phyloP scores from a whole-genome alignment of 495 filamentous ascomycete species.

The Neurospora pannonica region DNA sequence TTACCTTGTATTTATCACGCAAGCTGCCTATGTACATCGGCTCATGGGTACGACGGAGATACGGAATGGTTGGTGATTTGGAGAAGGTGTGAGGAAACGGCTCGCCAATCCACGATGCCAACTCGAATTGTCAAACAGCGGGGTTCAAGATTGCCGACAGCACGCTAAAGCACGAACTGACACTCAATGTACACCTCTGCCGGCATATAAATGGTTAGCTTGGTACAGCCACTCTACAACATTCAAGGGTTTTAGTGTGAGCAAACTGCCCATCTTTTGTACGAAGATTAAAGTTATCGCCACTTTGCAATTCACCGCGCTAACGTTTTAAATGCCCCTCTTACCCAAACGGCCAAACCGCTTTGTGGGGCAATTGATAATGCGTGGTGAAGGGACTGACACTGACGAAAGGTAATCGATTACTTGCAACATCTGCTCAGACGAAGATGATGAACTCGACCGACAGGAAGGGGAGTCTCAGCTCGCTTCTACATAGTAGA shows the following conservation, averaged over 20 bases:
- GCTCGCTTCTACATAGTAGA: background rate
- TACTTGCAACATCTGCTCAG: background rate
- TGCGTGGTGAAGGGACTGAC: background rate
- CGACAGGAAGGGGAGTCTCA: background rate
- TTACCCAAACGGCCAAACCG: background rate
- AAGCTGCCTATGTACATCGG: background rate
- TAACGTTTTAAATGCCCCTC: too few species aligned
- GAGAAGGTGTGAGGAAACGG: background rate
- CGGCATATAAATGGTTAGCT: too few species aligned
- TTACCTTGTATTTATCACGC: too few species aligned
- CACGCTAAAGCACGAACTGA: background rate
- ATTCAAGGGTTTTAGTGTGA: too few species aligned
- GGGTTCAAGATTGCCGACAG: background rate
- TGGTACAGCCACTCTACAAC: too few species aligned
- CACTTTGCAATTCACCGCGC: too few species aligned
- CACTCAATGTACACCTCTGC: too few species aligned
- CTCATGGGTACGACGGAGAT: background rate
- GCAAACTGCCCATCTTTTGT: too few species aligned
- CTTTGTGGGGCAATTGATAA: background rate
- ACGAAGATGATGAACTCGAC: background rate
- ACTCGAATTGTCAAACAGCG: background rate
- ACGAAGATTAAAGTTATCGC: too few species aligned
- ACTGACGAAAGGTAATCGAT: background rate
- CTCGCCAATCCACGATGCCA: background rate
- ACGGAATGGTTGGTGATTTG: too few species aligned